phyloP scores from a whole-genome alignment of 2,329 filamentous ascomycete genomes.

The Biscogniauxia marginata region DNA sequence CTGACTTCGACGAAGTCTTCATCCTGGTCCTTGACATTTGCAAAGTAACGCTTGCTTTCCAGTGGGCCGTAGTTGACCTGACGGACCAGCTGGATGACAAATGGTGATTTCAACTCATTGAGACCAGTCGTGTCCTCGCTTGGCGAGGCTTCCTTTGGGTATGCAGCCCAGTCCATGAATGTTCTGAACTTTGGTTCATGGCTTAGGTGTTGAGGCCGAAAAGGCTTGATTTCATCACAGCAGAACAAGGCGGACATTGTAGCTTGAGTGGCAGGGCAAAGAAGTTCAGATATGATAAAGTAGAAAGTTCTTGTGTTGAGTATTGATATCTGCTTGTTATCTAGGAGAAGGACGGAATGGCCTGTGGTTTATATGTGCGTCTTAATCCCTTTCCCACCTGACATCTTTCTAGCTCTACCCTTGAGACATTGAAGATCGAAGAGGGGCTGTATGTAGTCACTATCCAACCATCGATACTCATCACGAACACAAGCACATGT shows the following conservation, averaged over 20 bases:
- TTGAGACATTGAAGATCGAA: neutral
- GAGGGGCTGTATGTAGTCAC: neutral
- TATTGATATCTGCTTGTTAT: neutral
- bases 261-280: no score
- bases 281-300: neutral
- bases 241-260: neutral
- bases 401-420: neutral
- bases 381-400: neutral
- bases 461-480: neutral
- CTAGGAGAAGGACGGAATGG: neutral
- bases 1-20: constrained; percentile 27
- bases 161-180: constrained; percentile 32
- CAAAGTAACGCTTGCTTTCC: constrained; percentile 44
- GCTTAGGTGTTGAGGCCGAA: constrained; percentile 1
- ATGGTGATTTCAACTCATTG: constrained; percentile 13
- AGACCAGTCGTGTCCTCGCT: constrained; percentile 4
- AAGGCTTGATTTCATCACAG: constrained; percentile 1
- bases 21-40: constrained; percentile 25
- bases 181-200: constrained; percentile 16
- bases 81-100: constrained; percentile 41
- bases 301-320: neutral
- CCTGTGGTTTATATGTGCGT: neutral
- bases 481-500: neutral
- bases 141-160: constrained; percentile 19
- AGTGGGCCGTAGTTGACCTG: constrained; percentile 46